phyloP scores from a whole-genome alignment of 2,329 filamentous ascomycete species.

The Hypoxylon sp. region DNA sequence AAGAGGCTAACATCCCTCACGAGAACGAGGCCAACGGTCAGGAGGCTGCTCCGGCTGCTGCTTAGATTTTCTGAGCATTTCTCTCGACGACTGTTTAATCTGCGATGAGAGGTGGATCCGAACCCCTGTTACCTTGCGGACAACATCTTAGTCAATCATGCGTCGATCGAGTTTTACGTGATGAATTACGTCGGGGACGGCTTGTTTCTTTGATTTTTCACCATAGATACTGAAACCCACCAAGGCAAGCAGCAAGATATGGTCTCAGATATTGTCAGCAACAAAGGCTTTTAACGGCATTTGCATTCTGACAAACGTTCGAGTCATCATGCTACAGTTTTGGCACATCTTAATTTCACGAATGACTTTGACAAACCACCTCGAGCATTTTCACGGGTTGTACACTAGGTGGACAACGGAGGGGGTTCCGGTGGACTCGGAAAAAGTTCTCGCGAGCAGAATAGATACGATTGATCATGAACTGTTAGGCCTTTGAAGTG shows the following conservation, averaged over 20 bases:
- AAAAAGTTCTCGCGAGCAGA: slow-evolving; percentile 54
- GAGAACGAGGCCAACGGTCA: slow-evolving; percentile 64
- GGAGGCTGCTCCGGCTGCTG: slow-evolving; percentile 55
- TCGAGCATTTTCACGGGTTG: slow-evolving; percentile 52
- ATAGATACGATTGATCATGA: slow-evolving; percentile 50
- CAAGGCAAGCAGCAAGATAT: slow-evolving; percentile 49
- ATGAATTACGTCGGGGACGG: slow-evolving; percentile 43
- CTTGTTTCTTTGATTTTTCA: slow-evolving; percentile 51
- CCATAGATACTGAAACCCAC: slow-evolving; percentile 50
- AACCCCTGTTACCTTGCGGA: slow-evolving; percentile 44
- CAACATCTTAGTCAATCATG: slow-evolving; percentile 48
- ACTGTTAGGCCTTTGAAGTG: slow-evolving; percentile 14
- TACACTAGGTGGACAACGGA: slow-evolving; percentile 54
- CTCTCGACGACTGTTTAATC: slow-evolving; percentile 47
- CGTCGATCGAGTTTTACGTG: slow-evolving; percentile 42
- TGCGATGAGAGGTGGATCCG: slow-evolving; percentile 46
- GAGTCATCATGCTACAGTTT: slow-evolving; percentile 46
- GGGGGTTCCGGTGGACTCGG: slow-evolving; percentile 52
- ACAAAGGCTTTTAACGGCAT: slow-evolving; percentile 41
- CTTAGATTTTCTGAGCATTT: slow-evolving; percentile 50
- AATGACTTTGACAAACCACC: slow-evolving; percentile 54
- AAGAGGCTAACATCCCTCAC: slow-evolving; percentile 78
- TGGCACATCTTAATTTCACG: slow-evolving; percentile 50
- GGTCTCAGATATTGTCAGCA: slow-evolving; percentile 49
- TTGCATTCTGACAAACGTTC: slow-evolving; percentile 47